A percentile compares a stretch with the other conserved stretches of the same genome.
These are phyloP conservation scores for Scedosporium dehoogii DNA, from an alignment of 2,329 filamentous ascomycete genomes.

Conservation along the genomic window DNA sequence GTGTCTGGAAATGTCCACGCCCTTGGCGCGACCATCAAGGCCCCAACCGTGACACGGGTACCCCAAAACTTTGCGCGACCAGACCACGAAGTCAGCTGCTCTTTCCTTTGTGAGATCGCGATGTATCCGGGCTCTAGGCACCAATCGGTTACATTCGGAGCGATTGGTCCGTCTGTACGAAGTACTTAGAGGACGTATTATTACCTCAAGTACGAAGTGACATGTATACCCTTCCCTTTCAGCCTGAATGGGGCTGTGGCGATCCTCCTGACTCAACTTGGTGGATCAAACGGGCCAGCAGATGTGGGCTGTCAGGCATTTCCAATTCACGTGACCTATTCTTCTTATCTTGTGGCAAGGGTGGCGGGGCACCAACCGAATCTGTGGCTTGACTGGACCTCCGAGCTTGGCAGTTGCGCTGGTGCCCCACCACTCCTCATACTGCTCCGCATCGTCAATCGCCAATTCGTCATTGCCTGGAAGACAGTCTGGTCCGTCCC, in stretches of 20 bases:
- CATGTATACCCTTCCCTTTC: background rate
- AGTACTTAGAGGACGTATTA: too few species aligned
- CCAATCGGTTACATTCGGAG: background rate
- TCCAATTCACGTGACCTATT: background rate
- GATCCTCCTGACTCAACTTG: background rate
- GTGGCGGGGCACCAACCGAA: too few species aligned
- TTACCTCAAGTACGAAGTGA: too few species aligned
- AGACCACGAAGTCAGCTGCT: conserved; percentile 7
- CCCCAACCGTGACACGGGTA: background rate
- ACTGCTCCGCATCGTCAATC: conserved; percentile 6
- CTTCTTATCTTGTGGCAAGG: background rate
- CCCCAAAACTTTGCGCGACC: conserved; percentile 2
- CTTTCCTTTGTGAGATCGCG: background rate
- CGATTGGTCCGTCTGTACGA: background rate
- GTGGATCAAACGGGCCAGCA: background rate
- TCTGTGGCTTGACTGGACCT: background rate
- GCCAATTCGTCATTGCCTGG: background rate
- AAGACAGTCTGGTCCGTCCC: background rate
- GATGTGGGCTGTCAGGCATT: background rate
- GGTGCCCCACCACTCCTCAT: conserved; percentile 5
- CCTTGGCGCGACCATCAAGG: background rate
- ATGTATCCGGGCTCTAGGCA: background rate
- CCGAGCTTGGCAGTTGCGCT: background rate
- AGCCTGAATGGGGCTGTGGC: conserved; percentile 1
- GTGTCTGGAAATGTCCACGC: background rate